phyloP scores from a whole-genome alignment of 1,284 basidiomycete genomes.

The Clitocybe nebularis region DNA sequence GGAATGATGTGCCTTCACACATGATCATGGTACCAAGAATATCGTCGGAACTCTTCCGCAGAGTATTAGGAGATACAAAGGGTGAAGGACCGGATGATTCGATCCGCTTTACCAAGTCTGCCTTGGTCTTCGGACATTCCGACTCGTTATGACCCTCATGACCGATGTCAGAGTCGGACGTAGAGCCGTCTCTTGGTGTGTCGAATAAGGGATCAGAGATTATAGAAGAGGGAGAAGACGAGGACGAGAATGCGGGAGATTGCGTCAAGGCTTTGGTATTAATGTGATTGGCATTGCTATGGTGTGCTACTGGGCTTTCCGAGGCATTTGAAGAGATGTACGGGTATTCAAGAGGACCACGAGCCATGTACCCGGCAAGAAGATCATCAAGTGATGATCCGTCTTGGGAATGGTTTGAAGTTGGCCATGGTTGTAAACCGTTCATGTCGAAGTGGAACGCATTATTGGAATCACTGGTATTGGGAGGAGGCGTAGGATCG shows the following conservation, averaged over 20 bases:
- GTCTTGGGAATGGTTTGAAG: slow-evolving; percentile 29
- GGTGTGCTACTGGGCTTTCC: slow-evolving; percentile 54
- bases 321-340: slow-evolving; percentile 30
- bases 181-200: slow-evolving; percentile 28
- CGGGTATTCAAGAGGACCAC: slow-evolving; percentile 44
- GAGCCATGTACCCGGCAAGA: slow-evolving; percentile 50
- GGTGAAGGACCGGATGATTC: slow-evolving; percentile 46
- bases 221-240: slow-evolving; percentile 31
- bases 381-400: slow-evolving; percentile 53
- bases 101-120: slow-evolving; percentile 49
- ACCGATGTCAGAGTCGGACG: slow-evolving; percentile 28
- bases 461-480: slow-evolving; percentile 21
- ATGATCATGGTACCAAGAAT: slow-evolving; percentile 45
- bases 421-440: slow-evolving; percentile 37
- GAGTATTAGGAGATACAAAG: slow-evolving; percentile 25
- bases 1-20: slow-evolving; percentile 62
- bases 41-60: slow-evolving; percentile 30
- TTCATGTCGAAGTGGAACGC: slow-evolving; percentile 38
- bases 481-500: slow-evolving; percentile 34
- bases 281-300: slow-evolving; percentile 23
- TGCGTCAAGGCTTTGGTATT: slow-evolving; percentile 25
- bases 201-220: slow-evolving; percentile 34
- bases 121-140: slow-evolving; percentile 55
- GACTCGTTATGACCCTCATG: slow-evolving; percentile 20
- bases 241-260: slow-evolving; percentile 29